phyloP scores from a whole-genome alignment of 345 rosid genomes.

The Anacardium occidentale region DNA sequence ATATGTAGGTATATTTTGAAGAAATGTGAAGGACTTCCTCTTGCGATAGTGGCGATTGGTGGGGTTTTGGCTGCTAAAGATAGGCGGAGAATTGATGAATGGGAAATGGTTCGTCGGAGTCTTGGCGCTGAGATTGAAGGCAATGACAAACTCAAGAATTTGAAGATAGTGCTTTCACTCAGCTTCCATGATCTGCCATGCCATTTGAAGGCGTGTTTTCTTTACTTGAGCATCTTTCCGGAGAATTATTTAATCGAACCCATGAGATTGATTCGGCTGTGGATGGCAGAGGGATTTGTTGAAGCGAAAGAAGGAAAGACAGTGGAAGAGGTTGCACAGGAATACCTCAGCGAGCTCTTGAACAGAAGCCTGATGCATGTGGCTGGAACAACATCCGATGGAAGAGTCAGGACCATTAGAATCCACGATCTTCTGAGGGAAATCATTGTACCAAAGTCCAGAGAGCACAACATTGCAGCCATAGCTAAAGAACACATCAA shows the following conservation, averaged over 20 bases:
- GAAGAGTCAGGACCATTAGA: slow-evolving; percentile 32
- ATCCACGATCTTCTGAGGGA: slow-evolving; percentile 41
- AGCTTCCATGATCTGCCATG: slow-evolving; percentile 48
- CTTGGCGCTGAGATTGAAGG: slow-evolving; percentile 35
- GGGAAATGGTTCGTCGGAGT: slow-evolving; percentile 35
- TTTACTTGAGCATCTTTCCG: slow-evolving; percentile 43
- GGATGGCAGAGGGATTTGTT: slow-evolving; percentile 48
- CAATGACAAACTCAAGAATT: slow-evolving; percentile 28
- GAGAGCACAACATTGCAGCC: slow-evolving; percentile 37
- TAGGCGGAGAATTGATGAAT: slow-evolving; percentile 29
- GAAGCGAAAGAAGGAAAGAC: slow-evolving; percentile 38
- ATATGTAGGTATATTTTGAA: slow-evolving; percentile 26
- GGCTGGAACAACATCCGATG: slow-evolving; percentile 27
- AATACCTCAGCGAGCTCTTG: slow-evolving; percentile 41
- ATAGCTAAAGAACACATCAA: slow-evolving; percentile 20
- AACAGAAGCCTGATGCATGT: slow-evolving; percentile 41
- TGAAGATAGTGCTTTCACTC: slow-evolving; percentile 35
- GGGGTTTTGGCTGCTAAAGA: slow-evolving; percentile 41
- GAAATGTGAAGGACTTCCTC: slow-evolving; percentile 43
- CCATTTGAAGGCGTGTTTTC: slow-evolving; percentile 39
- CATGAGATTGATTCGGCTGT: slow-evolving; percentile 33
- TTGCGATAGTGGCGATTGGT: slow-evolving; percentile 48
- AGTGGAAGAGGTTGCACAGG: slow-evolving; percentile 42
- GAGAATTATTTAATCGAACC: slow-evolving; percentile 32
- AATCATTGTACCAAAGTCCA: slow-evolving; percentile 35